Conservation (phyloP, 164 flowering plant species). For the Piper betle region DNA sequence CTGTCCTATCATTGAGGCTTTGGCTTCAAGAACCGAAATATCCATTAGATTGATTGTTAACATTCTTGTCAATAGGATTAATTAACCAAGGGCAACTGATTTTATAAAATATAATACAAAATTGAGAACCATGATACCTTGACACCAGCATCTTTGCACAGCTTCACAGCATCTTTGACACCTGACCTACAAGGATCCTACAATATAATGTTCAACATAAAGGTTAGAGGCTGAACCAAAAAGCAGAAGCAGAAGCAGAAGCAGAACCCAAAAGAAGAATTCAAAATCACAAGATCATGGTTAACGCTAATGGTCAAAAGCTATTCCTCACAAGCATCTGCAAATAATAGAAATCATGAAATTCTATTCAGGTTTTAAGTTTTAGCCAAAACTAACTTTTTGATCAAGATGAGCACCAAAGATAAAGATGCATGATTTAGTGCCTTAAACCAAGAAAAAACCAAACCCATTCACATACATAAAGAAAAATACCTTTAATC, state of each 20-base stretch:
- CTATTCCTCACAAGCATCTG: not conserved
- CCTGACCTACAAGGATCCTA: conserved; percentile 97
- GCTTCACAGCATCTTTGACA: conserved; percentile 62
- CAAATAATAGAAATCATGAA: not conserved
- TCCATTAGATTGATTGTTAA: too few species aligned
- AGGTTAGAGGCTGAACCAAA: too few species aligned
- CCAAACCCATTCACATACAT: not conserved
- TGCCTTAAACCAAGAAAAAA: not conserved
- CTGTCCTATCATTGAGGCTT: too few species aligned
- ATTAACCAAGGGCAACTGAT: not conserved
- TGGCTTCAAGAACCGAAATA: too few species aligned
- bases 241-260: not conserved
- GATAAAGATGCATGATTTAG: not conserved
- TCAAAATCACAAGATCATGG: not conserved
- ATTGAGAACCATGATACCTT: conserved; percentile 34
- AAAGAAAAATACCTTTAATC: conserved; percentile 54
- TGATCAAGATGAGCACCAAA: not conserved
- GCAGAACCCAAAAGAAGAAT: not conserved
- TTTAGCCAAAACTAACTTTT: not conserved
- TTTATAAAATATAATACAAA: too few species aligned
- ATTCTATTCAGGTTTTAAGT: not conserved
- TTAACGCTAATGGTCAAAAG: not conserved
- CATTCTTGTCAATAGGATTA: too few species aligned
- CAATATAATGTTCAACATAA: not conserved
- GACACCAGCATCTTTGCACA: conserved; percentile 84